A percentile compares a stretch with the other conserved stretches of the same genome.
Evolutionary conservation across 768 basidiomycete species (phyloP).

Genomic region (Podaxis rugospora): DNA sequence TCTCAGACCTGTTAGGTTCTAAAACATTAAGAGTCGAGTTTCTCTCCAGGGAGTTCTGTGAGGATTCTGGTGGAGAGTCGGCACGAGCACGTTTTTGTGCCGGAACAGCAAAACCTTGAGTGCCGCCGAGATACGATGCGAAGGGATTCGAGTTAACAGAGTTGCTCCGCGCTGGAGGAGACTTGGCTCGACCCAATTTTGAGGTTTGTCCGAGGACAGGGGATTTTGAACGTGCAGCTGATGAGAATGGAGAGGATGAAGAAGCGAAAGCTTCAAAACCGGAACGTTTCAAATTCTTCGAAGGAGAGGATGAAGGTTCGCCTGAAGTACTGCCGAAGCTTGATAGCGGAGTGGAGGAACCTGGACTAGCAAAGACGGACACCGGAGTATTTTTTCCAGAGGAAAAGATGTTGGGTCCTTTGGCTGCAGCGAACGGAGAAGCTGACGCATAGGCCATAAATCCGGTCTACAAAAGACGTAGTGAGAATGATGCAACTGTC

Average conservation of each 20-base stretch:
- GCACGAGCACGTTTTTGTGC: slow-evolving; percentile 52
- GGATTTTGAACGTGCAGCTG: slow-evolving; percentile 44
- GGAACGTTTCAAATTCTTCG: slow-evolving; percentile 27
- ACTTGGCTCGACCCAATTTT: slow-evolving; percentile 44
- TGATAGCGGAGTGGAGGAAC: slow-evolving; percentile 15
- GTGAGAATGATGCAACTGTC: slow-evolving; percentile 9
- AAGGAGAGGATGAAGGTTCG: slow-evolving; percentile 12
- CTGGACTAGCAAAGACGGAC: slow-evolving; percentile 9
- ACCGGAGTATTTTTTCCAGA: slow-evolving; percentile 30
- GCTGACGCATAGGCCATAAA: slow-evolving; percentile 79
- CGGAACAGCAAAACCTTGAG: slow-evolving; percentile 48
- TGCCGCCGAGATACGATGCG: slow-evolving; percentile 52
- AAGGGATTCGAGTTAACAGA: slow-evolving; percentile 48
- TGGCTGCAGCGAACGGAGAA: slow-evolving; percentile 73
- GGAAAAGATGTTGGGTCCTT: slow-evolving; percentile 57
- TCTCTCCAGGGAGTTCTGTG: slow-evolving; percentile 41
- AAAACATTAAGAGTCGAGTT: slow-evolving; percentile 13
- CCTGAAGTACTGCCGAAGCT: slow-evolving; percentile 1
- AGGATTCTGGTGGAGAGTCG: slow-evolving; percentile 42
- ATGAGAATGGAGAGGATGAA: slow-evolving; percentile 25
- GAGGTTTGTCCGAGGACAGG: slow-evolving; percentile 41
- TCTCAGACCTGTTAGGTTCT: slow-evolving; percentile 26
- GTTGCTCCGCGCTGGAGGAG: slow-evolving; percentile 46
- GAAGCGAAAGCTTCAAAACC: slow-evolving; percentile 31
- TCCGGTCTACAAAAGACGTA: slow-evolving; percentile 42